Base-by-base conservation (phyloP, 225 moss, liverwort and hornwort species). In the Takakia lepidozioides region DNA sequence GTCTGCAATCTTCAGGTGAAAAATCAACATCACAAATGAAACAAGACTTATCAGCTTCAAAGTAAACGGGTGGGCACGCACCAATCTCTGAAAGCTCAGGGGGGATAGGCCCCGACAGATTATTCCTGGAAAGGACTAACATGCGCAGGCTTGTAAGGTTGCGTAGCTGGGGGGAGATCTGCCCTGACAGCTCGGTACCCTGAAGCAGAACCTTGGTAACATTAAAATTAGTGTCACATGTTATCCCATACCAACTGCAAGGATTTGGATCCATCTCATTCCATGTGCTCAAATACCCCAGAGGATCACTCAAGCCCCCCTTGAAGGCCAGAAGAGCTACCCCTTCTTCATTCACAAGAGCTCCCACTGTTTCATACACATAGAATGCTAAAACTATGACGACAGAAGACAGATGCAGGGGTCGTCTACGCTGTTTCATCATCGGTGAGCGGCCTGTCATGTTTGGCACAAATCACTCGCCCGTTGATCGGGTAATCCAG, bases 181-280 rank as follows among this genome's bases (percentile, higher is more conserved):
- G 27, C 48, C 89, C 86, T 25, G 48, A 55, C 37, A 90, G 72
- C 19, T 41, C 56, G 14, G 64, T 62, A 15, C 64, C 74, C 32
- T 66, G 69, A 38, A 83, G 57, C 2, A 73, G 68, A 50, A 83
- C 55, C 16, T 61, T 49, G 59, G 34, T 68, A 51, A 75, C 40
- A 34, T 69, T 61, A 53, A 53, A 51, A 49, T 48, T 34, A 27
- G 46, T 60, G 61, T 78, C 73, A 58, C 73, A 78, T 49, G 54
- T 68, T 32, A 78, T 28, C 18, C 78, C 65, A 25, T 49, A 53
- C 78, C 73, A 78, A 19, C 68, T 64, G 61, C 78, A 78, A 26
- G 62, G 68, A 61, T 65, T 68, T 22, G 73, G 39, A 44, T 65
- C 69, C 19, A 54, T 54, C 37, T 47, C 27, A 65, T 68, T 65